A percentile compares a stretch with the other conserved stretches of the same genome.
Conservation (phyloP, 2,329 filamentous ascomycete species). For the Parasarocladium wereldwijsianum region DNA sequence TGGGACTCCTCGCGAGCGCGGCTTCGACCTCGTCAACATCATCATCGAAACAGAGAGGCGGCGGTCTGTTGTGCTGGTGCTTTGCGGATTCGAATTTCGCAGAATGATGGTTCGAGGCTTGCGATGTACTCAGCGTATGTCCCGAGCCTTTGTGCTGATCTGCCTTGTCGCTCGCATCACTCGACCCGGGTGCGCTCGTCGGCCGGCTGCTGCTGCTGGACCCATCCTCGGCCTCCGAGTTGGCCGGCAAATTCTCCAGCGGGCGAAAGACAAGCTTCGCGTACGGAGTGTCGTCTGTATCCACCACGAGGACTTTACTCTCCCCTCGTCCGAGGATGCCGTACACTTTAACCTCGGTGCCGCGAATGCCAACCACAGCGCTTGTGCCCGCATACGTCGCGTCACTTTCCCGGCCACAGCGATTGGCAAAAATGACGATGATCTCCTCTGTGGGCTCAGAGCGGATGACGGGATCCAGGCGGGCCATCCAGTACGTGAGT, state of each 20-base stretch:
- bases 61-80: neutral
- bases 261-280: constrained; percentile 26
- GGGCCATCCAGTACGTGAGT: constrained; percentile 58
- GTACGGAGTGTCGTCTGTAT: constrained; percentile 33
- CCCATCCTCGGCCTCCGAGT: constrained; percentile 8
- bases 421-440: constrained; percentile 57
- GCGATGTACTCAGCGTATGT: constrained; percentile 1
- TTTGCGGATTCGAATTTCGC: too few species aligned
- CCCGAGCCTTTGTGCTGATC: neutral
- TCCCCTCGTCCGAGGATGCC: constrained; percentile 57
- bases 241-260: neutral
- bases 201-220: constrained; percentile 4
- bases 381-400: constrained; percentile 62
- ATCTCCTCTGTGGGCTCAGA: constrained; percentile 39
- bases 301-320: constrained; percentile 52
- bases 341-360: constrained; percentile 52
- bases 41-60: neutral
- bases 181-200: too few species aligned
- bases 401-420: constrained; percentile 50
- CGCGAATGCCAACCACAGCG: constrained; percentile 50
- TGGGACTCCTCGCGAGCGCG: constrained; percentile 1
- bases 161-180: too few species aligned
- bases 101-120: too few species aligned
- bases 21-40: neutral
- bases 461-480: constrained; percentile 51